Base-by-base conservation (phyloP, 257 asterid genomes). In the Solanum verrucosum region DNA sequence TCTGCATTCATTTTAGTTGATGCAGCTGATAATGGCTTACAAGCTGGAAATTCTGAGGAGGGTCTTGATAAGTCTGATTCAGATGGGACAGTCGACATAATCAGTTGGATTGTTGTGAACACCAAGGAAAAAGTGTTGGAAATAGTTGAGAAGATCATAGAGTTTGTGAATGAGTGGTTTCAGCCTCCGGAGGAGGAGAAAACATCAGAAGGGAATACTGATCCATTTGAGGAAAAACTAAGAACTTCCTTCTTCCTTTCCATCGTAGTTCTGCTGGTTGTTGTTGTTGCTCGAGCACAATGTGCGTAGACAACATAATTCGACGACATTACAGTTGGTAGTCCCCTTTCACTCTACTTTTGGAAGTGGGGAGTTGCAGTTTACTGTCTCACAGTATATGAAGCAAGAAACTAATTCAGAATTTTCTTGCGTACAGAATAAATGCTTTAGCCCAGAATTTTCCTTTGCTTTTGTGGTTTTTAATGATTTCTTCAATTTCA, bases 171-270 rank as follows among this genome's bases (percentile, higher is more conserved):
- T 15, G 94, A 91, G 20, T 73, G 89, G 52, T 87, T 94, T 38
- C 90, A 44, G 33, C 86, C 65, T 6, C 88, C 84, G n/a, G 92
- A 87, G 10, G 87, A 77, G 33, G 88, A 86, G 10, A 77, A 89
- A 52, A 88, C 74, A 16, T 75, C 81, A 16, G 87, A 40, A 12
- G 92, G 37, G 12, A 29, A 2, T 7, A 79, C 27, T 21, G 88
- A 89, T 81, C 78, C 87, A 16, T 85, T 93, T 15, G 92, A 92
- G 56, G 94, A 90, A 59, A 94, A 74, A 85, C 91, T 94, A 86
- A 92, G 88, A 65, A 89, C 92, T 74, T 93, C 99, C 4, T 83
- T 96, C 86, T 88, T 93, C 56, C 93, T 96, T 6, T 92, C 98
- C 0, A 78, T 96, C 1, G 65, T 94, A 18, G 94, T 96, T 84